Base-by-base conservation (phyloP, 2,329 filamentous ascomycete genomes). In the Chrysoporthe puriensis region DNA sequence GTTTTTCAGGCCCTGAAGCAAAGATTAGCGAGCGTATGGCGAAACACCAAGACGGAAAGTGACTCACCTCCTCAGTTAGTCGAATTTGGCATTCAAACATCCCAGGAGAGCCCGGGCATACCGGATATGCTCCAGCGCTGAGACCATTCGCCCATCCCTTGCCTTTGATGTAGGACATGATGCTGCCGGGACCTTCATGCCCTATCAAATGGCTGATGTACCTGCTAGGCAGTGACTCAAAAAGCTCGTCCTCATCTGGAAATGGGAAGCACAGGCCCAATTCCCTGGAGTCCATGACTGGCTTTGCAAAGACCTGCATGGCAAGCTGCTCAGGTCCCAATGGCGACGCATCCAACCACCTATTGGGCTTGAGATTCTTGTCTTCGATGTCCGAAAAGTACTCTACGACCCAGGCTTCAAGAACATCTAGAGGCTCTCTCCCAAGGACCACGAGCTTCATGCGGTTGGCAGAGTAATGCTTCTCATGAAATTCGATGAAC, bases 381-480 rank as follows among this genome's bases (percentile, higher is more conserved):
- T 97, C 95, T 67, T 88, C 87, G 21, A 97, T 88, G 66, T 85
- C 87, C 0, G 92, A 90, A 77, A 97, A 97, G 68, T 97, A 83
- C 73, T 97, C 92, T 3, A 88, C 85, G 0, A 92, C 91, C 94
- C 94, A 97, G 65, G 86, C 82, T 78, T 97, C 91, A 66, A 97
- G 82, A 21, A 93, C 87, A 73, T 97, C 93, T 68, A 97, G 83
- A 6, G 88, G 84, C 77, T 97, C 94, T 62, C 91, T 87, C 0
- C 94, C 94, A 32, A 97, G 80, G 4, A 97, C 89, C 48, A 94
- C 93, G 62, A 97, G 83, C 83, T 97, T 97, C 92, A 97, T 97
- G 50, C 90, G 86, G 76, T 97, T 97, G 68, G 94, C 92, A 1
- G 94, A 97, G 79, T 97, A 97, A 76, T 97, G 90, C 74, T 90